Conservation (phyloP, 345 rosid genomes). For the Nasturtium officinale region DNA sequence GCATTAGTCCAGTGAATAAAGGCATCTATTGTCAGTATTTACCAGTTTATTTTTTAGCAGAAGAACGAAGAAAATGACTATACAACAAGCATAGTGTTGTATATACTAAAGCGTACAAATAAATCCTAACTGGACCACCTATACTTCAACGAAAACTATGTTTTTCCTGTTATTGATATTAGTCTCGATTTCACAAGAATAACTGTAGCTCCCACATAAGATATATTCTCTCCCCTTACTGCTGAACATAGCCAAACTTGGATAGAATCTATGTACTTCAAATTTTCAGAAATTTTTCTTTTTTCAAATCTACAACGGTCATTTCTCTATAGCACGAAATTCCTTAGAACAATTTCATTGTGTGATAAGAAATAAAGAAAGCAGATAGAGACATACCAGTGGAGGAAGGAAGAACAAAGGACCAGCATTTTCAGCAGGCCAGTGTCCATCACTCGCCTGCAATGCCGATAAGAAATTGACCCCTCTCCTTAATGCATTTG, state of each 20-base stretch:
- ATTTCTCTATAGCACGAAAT: neutral
- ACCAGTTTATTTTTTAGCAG: neutral
- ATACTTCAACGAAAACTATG: neutral
- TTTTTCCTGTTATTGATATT: neutral
- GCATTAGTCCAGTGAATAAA: neutral
- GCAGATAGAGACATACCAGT: constrained; percentile 44
- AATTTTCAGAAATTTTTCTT: neutral
- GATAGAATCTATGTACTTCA: neutral
- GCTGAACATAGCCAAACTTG: neutral
- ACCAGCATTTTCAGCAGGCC: constrained; percentile 73
- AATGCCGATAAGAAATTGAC: constrained; percentile 59
- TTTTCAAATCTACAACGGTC: neutral
- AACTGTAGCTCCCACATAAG: neutral
- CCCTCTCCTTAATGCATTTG: constrained; percentile 50
- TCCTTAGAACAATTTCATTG: neutral
- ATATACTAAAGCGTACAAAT: neutral
- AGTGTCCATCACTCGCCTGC: constrained; percentile 66
- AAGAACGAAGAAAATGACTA: neutral
- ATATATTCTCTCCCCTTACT: too few relatives aligned
- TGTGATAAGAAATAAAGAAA: neutral
- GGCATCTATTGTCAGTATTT: neutral
- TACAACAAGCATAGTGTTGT: neutral
- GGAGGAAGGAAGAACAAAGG: constrained; percentile 70
- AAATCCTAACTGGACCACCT: neutral
- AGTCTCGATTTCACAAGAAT: neutral